Evolutionary conservation across 2,329 filamentous ascomycete species (phyloP).

Genomic region (Aspergillus sclerotialis): DNA sequence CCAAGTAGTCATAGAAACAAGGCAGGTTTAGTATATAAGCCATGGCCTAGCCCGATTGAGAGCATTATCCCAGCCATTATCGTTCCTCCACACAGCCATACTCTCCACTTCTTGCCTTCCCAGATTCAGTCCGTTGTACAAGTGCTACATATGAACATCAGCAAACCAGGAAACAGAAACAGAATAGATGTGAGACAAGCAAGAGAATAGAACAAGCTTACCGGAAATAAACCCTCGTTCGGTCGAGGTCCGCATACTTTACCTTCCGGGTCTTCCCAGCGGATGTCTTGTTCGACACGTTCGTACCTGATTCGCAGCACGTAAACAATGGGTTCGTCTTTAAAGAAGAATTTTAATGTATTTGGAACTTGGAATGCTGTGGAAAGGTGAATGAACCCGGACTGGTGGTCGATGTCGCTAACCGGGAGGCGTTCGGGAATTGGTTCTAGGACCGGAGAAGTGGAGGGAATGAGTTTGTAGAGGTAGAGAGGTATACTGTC

Average conservation of each 20-base stretch:
- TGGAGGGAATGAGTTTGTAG: conserved; percentile 34
- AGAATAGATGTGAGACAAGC: not conserved
- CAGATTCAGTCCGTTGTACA: conserved; percentile 32
- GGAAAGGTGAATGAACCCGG: conserved; percentile 34
- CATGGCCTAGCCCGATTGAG: conserved; percentile 26
- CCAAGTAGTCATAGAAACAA: not conserved
- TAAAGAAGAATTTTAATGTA: conserved; percentile 32
- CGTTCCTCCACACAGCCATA: conserved; percentile 30
- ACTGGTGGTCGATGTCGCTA: conserved; percentile 29
- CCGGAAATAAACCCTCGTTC: conserved; percentile 33
- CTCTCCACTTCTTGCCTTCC: conserved; percentile 33
- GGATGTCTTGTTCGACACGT: conserved; percentile 20
- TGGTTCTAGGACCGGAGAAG: conserved; percentile 26
- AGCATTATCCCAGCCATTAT: conserved; percentile 30
- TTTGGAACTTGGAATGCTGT: conserved; percentile 31
- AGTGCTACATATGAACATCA: conserved; percentile 19
- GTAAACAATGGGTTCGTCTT: conserved; percentile 30
- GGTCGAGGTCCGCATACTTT: conserved; percentile 29
- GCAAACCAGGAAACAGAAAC: not conserved
- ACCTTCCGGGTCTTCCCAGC: conserved; percentile 33
- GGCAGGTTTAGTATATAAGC: conserved; percentile 23
- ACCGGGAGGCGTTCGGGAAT: conserved; percentile 29
- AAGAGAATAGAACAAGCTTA: conserved; percentile 18
- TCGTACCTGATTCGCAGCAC: conserved; percentile 30
- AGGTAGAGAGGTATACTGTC: conserved; percentile 23